Percentiles rank a stretch among this genome's conserved stretches.
These are phyloP conservation scores for Fonsecaea erecta DNA, from an alignment of 2,329 filamentous ascomycete genomes.

Conservation along the genomic window DNA sequence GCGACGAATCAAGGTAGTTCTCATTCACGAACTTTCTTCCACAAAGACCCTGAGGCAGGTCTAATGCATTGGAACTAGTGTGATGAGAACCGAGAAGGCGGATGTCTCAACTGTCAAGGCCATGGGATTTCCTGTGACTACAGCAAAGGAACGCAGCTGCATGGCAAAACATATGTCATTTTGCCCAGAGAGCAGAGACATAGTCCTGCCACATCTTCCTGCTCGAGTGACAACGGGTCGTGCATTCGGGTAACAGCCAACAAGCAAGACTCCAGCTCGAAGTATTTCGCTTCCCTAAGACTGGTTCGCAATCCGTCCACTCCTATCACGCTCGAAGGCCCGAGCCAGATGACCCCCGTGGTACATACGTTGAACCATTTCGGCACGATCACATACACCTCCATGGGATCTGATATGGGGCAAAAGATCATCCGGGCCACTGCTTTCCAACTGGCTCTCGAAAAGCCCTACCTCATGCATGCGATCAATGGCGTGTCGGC, in stretches of 20 bases:
- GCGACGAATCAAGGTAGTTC: slow-evolving; percentile 26
- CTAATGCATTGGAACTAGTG: slow-evolving; percentile 11
- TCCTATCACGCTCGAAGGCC: slow-evolving; percentile 4
- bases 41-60: background rate
- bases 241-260: background rate
- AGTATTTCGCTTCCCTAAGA: slow-evolving; percentile 2
- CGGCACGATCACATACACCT: slow-evolving; percentile 20
- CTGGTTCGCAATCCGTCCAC: background rate
- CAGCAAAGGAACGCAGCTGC: background rate
- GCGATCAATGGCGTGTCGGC: slow-evolving; percentile 43
- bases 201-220: background rate
- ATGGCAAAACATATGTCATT: background rate
- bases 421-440: slow-evolving; percentile 19
- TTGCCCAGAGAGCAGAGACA: slow-evolving; percentile 4
- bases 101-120: slow-evolving; percentile 26
- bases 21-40: background rate
- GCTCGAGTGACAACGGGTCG: background rate
- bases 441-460: slow-evolving; percentile 9
- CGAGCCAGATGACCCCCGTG: slow-evolving; percentile 21
- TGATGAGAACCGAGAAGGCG: slow-evolving; percentile 25
- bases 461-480: slow-evolving; percentile 48
- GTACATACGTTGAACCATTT: slow-evolving; percentile 28
- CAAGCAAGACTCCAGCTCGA: background rate
- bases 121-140: slow-evolving; percentile 30
- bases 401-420: slow-evolving; percentile 24